phyloP scores from a whole-genome alignment of 78 protist genomes.

The Monosiga brevicollis region DNA sequence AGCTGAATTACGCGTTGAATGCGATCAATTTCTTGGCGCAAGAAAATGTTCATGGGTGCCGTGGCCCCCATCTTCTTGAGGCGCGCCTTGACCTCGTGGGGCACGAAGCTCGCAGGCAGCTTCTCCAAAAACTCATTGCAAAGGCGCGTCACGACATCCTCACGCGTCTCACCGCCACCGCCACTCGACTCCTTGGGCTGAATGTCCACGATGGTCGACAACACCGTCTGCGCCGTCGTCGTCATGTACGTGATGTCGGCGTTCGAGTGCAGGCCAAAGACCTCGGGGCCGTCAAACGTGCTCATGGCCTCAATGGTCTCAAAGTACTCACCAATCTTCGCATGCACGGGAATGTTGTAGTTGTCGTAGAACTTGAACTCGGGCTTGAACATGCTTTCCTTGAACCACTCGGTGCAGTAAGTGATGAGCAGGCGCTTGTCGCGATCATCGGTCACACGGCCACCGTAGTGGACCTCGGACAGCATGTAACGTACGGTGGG shows the following conservation, averaged over 20 bases:
- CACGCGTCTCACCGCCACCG: slow-evolving; percentile 58
- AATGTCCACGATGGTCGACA: slow-evolving; percentile 54
- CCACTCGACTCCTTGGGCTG: slow-evolving; percentile 70
- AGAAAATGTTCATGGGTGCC: slow-evolving; percentile 63
- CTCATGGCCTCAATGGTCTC: slow-evolving; percentile 45
- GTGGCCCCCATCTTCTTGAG: slow-evolving; percentile 4
- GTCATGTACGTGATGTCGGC: slow-evolving; percentile 70
- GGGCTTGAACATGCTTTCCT: slow-evolving; percentile 4
- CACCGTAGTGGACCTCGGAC: slow-evolving; percentile 85
- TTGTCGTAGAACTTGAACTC: background rate
- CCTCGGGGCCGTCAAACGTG: slow-evolving; percentile 59
- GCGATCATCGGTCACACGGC: slow-evolving; percentile 77
- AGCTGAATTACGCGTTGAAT: slow-evolving; percentile 26
- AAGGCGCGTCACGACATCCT: slow-evolving; percentile 38
- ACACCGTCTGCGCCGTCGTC: slow-evolving; percentile 10
- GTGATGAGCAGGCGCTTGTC: slow-evolving; percentile 61
- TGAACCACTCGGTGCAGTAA: slow-evolving; percentile 20
- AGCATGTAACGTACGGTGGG: slow-evolving; percentile 71
- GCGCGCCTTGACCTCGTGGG: slow-evolving; percentile 18
- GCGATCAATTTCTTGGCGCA: slow-evolving; percentile 70
- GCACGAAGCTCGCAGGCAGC: slow-evolving; percentile 49
- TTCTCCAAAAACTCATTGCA: slow-evolving; percentile 39
- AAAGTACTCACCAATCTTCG: slow-evolving; percentile 13
- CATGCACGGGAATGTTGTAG: slow-evolving; percentile 33
- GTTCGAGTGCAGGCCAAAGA: slow-evolving; percentile 78